Base-by-base conservation (phyloP, 352 stramenopile species). In the Phytophthora melonis region DNA sequence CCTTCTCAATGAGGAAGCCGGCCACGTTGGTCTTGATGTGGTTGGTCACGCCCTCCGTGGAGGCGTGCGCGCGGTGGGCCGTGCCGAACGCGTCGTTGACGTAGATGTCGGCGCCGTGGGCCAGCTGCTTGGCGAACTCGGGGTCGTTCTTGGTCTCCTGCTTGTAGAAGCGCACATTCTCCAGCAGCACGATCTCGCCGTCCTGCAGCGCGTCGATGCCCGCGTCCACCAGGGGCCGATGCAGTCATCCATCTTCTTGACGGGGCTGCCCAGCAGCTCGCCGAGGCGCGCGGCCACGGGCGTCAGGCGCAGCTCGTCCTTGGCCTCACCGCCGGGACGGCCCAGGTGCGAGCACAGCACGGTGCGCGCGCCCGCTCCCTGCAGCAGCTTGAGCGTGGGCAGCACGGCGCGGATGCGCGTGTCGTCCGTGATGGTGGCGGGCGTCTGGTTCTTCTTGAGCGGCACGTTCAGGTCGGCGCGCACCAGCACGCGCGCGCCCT, bases 391-490 rank as follows among this genome's bases (percentile, higher is more conserved):
- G 18, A 99, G 95, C 41, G 98, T 99, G 11, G 98, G 87, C 75
- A 99, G 73, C 76, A 92, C 87, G 9, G 90, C 97, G 32, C 98
- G 93, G 84, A 99, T 99, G 66, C 98, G 97, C 60, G 86, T 94
- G 74, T 94, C 86, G 58, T 99, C 98, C 49, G 97, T 99, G 88
- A 99, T 99, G 21, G 77, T 97, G 21, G 90, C 81, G 74, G 97
- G 96, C 77, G 83, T 90, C 70, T 79, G 65, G 66, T 91, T 86
- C 79, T 97, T 97, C 77, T 89, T 84, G 72, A 99, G 93, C n/a
- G 98, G 98, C 62, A 99, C 98, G 82, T 99, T 99, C 56, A 99
- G 92, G 87, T 99, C 98, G 45, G 97, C 98, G 70, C 98, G 94
- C 49, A 99, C 94, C 50, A 99, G 87, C 58, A 99, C 98, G 59